These are phyloP conservation scores for Saccharomyces hybrid DNA, from an alignment of 1,139 yeast genomes.

Conservation along the genomic window DNA sequence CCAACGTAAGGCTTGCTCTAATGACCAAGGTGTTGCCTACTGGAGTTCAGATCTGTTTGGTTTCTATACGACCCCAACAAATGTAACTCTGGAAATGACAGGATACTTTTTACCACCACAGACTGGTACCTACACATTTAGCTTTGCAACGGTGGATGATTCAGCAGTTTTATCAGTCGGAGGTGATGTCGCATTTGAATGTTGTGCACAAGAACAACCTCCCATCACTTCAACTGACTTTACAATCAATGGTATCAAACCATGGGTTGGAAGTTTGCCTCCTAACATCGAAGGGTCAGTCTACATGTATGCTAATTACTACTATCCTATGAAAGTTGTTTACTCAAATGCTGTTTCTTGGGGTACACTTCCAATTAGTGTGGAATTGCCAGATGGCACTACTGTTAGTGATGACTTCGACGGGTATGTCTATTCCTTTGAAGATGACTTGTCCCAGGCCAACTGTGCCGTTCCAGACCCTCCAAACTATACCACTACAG, in stretches of 20 bases:
- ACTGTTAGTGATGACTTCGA: background rate
- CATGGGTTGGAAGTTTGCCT: background rate
- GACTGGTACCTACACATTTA: conserved; percentile 26
- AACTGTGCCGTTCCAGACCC: background rate
- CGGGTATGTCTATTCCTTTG: background rate
- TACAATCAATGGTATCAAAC: conserved; percentile 10
- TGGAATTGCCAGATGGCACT: background rate
- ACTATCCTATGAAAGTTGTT: conserved; percentile 28
- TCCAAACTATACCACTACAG: background rate
- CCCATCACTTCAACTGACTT: conserved; percentile 3
- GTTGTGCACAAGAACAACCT: conserved; percentile 21
- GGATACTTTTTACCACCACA: conserved; percentile 26
- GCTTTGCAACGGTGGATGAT: conserved; percentile 23
- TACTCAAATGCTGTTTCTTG: conserved; percentile 5
- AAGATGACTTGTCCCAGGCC: too few species aligned
- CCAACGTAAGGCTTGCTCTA: too few species aligned
- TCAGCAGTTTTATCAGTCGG: conserved; percentile 27
- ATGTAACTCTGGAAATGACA: conserved; percentile 21
- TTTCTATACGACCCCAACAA: conserved; percentile 4
- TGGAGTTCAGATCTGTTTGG: conserved; percentile 1
- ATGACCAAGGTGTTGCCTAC: too few species aligned
- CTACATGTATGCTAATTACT: conserved; percentile 8
- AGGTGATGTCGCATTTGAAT: conserved; percentile 24
- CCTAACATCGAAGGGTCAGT: background rate
- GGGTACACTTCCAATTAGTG: background rate